Conservation (phyloP, 345 rosid genomes). For the Ceriops tagal region DNA sequence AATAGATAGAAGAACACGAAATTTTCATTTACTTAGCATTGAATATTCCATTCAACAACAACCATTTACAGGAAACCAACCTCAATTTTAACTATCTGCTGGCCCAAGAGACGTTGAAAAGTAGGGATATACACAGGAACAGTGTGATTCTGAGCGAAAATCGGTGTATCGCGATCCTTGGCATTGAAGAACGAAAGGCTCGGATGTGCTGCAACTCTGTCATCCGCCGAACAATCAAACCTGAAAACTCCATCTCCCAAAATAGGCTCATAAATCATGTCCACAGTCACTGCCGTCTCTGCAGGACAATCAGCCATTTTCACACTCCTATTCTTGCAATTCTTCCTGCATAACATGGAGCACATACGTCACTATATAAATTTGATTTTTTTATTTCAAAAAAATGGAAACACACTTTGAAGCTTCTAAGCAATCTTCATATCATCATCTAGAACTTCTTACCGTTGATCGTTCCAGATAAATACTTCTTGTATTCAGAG, state of each 20-base stretch:
- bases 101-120: constrained; percentile 37
- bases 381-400: no score
- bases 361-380: no score
- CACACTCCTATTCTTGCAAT: neutral
- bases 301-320: constrained; percentile 39
- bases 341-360: neutral
- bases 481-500: no score
- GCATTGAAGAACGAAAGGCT: constrained; percentile 60
- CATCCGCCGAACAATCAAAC: constrained; percentile 58
- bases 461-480: no score
- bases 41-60: neutral
- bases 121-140: constrained; percentile 57
- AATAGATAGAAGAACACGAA: neutral
- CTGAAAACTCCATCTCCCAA: constrained; percentile 73
- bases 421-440: no score
- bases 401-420: no score
- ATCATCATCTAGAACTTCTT: no score
- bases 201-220: constrained; percentile 57
- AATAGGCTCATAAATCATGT: constrained; percentile 66
- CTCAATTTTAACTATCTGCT: constrained; percentile 69
- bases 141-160: constrained; percentile 25
- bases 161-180: constrained; percentile 52
- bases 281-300: constrained; percentile 24
- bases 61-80: constrained; percentile 22
- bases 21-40: neutral